A percentile compares a stretch with the other conserved stretches of the same genome.
Evolutionary conservation across 495 filamentous ascomycete genomes (phyloP).

Genomic region (Xylaria cubensis): DNA sequence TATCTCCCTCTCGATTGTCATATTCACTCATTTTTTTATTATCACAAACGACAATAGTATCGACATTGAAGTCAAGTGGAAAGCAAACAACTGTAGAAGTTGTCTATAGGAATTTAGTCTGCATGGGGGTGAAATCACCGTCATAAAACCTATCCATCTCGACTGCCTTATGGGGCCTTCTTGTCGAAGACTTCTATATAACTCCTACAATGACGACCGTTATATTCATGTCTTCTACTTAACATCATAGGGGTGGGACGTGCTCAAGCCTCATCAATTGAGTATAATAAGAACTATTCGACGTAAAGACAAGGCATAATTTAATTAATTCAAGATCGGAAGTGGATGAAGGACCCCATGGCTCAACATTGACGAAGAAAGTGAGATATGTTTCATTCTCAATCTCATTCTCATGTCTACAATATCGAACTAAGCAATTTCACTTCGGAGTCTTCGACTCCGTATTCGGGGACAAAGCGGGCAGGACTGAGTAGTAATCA

Average conservation of each 20-base stretch:
- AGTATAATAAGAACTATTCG: neutral
- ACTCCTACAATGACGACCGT: too few relatives aligned
- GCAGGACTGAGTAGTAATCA: neutral
- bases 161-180: neutral
- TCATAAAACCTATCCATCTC: neutral
- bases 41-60: too few relatives aligned
- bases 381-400: neutral
- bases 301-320: neutral
- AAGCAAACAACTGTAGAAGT: too few relatives aligned
- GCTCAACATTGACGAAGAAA: neutral
- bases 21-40: too few relatives aligned
- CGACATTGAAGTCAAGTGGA: too few relatives aligned
- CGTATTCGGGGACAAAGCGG: neutral
- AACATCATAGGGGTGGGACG: neutral
- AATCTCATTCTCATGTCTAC: too few relatives aligned
- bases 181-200: too few relatives aligned
- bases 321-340: neutral
- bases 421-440: neutral
- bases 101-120: neutral
- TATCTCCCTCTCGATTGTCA: too few relatives aligned
- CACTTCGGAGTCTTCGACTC: neutral
- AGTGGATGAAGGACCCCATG: neutral
- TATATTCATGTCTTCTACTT: too few relatives aligned
- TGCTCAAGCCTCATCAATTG: neutral
- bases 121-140: neutral